phyloP scores from a whole-genome alignment of 495 filamentous ascomycete species.

The Tetracladium setigerum region DNA sequence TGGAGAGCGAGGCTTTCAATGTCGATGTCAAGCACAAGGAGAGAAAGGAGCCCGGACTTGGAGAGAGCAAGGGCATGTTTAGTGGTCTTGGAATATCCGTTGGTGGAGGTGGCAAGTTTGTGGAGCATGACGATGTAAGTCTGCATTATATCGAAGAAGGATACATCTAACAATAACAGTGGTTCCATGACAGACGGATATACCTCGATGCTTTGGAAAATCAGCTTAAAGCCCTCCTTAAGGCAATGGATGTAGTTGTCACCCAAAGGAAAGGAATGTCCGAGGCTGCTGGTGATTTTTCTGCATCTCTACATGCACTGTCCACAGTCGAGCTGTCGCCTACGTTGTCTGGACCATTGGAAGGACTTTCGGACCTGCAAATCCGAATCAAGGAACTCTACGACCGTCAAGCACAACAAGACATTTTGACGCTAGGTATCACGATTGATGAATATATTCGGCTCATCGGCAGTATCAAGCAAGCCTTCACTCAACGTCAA shows the following conservation, averaged over 20 bases:
- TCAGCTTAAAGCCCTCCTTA: conserved; percentile 88
- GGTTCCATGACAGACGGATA: conserved; percentile 93
- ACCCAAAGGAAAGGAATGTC: conserved; percentile 84
- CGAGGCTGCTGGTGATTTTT: conserved; percentile 90
- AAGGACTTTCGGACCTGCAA: conserved; percentile 86
- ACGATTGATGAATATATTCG: conserved; percentile 98
- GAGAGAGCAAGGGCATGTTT: conserved; percentile 89
- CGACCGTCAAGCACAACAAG: conserved; percentile 93
- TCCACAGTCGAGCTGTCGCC: conserved; percentile 83
- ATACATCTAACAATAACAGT: conserved; percentile 39
- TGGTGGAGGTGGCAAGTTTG: conserved; percentile 74
- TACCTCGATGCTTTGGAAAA: conserved; percentile 93
- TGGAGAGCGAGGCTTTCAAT: conserved; percentile 93
- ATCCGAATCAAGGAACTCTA: conserved; percentile 91
- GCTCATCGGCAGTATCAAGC: conserved; percentile 87
- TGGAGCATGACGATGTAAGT: conserved; percentile 94
- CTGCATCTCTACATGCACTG: conserved; percentile 80
- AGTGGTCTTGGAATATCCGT: conserved; percentile 73
- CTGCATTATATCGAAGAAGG: not conserved
- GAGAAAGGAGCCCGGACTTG: conserved; percentile 74
- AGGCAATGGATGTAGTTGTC: conserved; percentile 88
- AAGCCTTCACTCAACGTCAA: conserved; percentile 83
- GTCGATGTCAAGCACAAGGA: conserved; percentile 98
- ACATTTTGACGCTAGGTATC: conserved; percentile 91
- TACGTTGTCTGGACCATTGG: conserved; percentile 79